These are phyloP conservation scores for Penicillium sp. DNA, from an alignment of 2,329 filamentous ascomycete genomes.

Conservation along the genomic window DNA sequence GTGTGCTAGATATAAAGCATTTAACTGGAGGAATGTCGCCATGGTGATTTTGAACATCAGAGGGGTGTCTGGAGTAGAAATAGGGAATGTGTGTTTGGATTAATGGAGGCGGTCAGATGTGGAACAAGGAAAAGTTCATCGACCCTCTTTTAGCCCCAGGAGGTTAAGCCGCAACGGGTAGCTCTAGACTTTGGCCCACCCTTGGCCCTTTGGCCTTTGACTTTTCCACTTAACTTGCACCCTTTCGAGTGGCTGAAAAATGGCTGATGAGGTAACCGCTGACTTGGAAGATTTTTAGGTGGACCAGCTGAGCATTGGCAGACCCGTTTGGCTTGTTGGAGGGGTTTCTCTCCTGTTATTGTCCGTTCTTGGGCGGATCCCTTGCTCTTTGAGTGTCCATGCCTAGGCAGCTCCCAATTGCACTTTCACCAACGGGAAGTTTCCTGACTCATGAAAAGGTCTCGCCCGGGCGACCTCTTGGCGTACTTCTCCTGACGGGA, in stretches of 20 bases:
- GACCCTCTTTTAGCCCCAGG: not conserved
- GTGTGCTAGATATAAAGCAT: constrained; percentile 23
- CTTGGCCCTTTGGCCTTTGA: not conserved
- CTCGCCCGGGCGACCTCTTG: too few species aligned
- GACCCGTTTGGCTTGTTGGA: not conserved
- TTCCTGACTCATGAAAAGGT: not conserved
- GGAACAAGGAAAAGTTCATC: not conserved
- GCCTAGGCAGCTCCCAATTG: not conserved
- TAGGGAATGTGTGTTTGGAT: constrained; percentile 9
- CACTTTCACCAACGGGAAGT: not conserved
- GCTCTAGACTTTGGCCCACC: not conserved
- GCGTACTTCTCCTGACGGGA: not conserved
- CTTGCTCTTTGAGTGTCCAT: not conserved
- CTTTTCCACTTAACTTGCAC: not conserved
- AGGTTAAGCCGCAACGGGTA: not conserved
- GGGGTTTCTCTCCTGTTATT: not conserved
- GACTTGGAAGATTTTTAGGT: constrained; percentile 5
- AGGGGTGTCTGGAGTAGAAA: constrained; percentile 2
- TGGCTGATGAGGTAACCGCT: not conserved
- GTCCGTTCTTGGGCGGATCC: not conserved
- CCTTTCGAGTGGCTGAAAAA: not conserved
- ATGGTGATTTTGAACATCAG: constrained; percentile 10
- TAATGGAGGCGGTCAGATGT: constrained; percentile 5
- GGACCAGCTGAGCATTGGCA: not conserved
- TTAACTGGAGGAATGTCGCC: constrained; percentile 24